Evolutionary conservation across 164 flowering plant species (phyloP), one percentile per base, ranked within the genome.

Genomic region (Berberis thunbergii): DNA sequence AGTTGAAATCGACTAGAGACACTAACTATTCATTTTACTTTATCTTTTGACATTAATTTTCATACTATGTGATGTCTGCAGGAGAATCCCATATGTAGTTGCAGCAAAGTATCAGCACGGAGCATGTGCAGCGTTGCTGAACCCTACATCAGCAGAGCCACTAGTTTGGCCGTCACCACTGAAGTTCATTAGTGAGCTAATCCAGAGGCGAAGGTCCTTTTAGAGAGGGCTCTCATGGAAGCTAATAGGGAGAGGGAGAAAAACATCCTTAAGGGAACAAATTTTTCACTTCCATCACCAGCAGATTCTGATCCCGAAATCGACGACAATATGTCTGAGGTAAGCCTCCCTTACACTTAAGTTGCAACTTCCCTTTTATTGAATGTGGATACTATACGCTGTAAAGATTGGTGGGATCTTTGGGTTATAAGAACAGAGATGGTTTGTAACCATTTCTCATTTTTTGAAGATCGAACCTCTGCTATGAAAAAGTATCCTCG

Each of bases 101-200:
- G 99, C 99, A 45, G 26, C 89, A 44, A 86, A 83, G 74, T 69
- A 83, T 73, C 81, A 73, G 54, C 88, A 87, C 63, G 84, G 86
- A 65, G 81, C 83, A 3, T 94, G 99, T 75, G 90, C 91, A 59
- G 96, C 96, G 4, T 64, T 94, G 64, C 73, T 94, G 62, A 84
- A 94, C 73, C 99, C 97, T 56, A 59, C 86, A 41, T 83, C 99
- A 8, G 91, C 96, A 3, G 97, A 91, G 81, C 99, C 97, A 67
- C 83, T 94, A 45, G 91, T 89, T 40, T 94, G 99, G 99, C 99
- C 99, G n/a, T 83, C 99, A 13, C 96, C 97, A 41, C 73, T 94
- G 70, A 94, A 94, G 76, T 85, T 94, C 77, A 87, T 94, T 53
- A 82, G 87, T 62, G 96, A 94, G 74, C 97, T 94, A 60, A 84